These are phyloP conservation scores for Vittaforma corneae DNA, from an alignment of 371 early-diverging fungal species.

Conservation along the genomic window DNA sequence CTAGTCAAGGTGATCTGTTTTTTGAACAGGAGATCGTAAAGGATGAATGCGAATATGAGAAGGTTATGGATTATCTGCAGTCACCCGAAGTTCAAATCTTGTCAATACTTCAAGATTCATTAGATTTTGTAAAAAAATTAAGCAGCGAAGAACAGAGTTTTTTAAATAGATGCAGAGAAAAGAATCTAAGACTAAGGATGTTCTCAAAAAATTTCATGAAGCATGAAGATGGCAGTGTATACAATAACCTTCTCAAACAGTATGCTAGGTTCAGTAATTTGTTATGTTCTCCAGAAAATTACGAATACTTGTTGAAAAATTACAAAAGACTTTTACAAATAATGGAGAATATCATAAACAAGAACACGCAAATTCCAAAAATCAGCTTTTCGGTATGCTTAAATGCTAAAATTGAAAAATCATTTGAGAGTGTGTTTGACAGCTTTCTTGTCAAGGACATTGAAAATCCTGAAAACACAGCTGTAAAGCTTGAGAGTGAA, in stretches of 20 bases:
- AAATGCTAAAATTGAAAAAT: slow-evolving; percentile 23
- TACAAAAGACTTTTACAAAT: slow-evolving; percentile 28
- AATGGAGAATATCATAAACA: slow-evolving; percentile 8
- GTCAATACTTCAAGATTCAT: background rate
- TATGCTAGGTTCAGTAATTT: slow-evolving; percentile 34
- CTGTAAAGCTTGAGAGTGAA: slow-evolving; percentile 33
- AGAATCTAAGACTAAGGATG: slow-evolving; percentile 29
- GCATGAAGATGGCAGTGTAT: slow-evolving; percentile 11
- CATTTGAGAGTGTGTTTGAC: slow-evolving; percentile 24
- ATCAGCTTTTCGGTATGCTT: slow-evolving; percentile 34
- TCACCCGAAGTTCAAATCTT: too few relatives aligned
- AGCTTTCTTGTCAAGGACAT: background rate
- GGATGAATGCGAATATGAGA: too few relatives aligned
- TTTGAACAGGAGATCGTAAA: slow-evolving; percentile 72
- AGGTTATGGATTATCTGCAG: too few relatives aligned
- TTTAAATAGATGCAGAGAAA: slow-evolving; percentile 17
- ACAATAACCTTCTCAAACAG: slow-evolving; percentile 9
- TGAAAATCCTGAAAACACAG: slow-evolving; percentile 20
- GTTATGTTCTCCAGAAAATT: slow-evolving; percentile 33
- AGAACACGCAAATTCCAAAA: slow-evolving; percentile 6
- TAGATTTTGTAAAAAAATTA: background rate
- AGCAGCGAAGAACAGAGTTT: slow-evolving; percentile 10
- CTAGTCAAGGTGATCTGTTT: slow-evolving; percentile 92
- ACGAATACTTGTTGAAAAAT: slow-evolving; percentile 25
- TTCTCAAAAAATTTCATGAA: slow-evolving; percentile 4